Percentiles rank a stretch among this genome's conserved stretches.
phyloP scores from a whole-genome alignment of 2,329 filamentous ascomycete genomes.

The Leptographium lundbergii region DNA sequence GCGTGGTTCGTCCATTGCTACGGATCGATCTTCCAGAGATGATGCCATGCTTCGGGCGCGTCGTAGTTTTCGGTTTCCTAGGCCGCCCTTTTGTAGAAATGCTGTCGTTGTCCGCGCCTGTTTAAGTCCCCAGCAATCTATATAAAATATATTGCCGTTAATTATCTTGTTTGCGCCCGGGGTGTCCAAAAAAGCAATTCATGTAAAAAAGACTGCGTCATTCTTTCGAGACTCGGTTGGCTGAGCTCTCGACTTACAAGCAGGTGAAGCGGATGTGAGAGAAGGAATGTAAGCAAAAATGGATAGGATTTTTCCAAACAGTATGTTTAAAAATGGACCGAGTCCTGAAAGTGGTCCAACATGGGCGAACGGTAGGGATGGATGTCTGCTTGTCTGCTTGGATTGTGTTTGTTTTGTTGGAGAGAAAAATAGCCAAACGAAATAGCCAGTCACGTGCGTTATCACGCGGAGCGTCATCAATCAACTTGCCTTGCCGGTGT shows the following conservation, averaged over 20 bases:
- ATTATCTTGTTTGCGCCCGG: neutral
- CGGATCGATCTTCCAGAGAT: neutral
- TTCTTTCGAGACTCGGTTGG: neutral
- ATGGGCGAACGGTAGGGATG: no score
- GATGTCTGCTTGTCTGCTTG: no score
- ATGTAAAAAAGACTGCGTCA: neutral
- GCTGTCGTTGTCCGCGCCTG: neutral
- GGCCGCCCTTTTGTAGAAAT: neutral
- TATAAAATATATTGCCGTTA: neutral
- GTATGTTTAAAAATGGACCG: constrained; percentile 16
- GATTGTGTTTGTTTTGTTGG: no score
- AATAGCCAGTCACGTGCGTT: no score
- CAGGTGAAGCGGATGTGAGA: neutral
- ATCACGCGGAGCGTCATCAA: no score
- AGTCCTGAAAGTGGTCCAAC: neutral
- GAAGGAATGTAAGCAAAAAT: neutral
- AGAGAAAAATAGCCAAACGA: no score
- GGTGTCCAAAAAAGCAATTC: neutral
- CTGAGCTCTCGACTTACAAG: constrained; percentile 4
- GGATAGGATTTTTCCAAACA: neutral
- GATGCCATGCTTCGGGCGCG: neutral
- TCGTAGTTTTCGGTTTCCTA: neutral
- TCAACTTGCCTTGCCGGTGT: no score
- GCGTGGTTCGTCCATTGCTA: neutral
- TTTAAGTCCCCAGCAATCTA: neutral